These are phyloP conservation scores for Cutaneotrichosporon cavernicola DNA, from an alignment of 1,284 basidiomycete genomes.

Conservation along the genomic window DNA sequence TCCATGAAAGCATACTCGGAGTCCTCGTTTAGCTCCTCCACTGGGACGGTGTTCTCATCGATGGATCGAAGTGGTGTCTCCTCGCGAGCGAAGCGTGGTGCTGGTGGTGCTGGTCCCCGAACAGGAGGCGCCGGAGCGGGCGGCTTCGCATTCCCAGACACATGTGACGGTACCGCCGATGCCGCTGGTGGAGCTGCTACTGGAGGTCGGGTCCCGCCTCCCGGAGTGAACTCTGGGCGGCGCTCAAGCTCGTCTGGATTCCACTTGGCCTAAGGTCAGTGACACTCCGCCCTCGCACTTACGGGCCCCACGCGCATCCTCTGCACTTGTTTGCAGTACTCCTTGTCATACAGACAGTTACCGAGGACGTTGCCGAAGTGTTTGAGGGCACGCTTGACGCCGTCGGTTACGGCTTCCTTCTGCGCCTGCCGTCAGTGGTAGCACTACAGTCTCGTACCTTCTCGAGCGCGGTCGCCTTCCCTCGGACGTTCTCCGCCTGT, in stretches of 20 bases:
- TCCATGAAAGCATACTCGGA: constrained; percentile 31
- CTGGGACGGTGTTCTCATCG: constrained; percentile 20
- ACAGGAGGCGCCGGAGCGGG: constrained; percentile 11
- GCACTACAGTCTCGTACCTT: constrained; percentile 63
- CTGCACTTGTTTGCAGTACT: constrained; percentile 75
- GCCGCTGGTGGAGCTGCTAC: constrained; percentile 17
- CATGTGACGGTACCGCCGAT: constrained; percentile 28
- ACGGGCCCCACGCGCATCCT: constrained; percentile 79
- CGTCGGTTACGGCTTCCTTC: constrained; percentile 97
- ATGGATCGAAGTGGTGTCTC: constrained; percentile 34
- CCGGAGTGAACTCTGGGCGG: constrained; percentile 66
- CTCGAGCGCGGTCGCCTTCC: constrained; percentile 82
- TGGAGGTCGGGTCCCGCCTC: constrained; percentile 17
- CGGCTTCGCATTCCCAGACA: constrained; percentile 18
- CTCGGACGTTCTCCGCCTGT: constrained; percentile 75
- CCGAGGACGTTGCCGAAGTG: constrained; percentile 93
- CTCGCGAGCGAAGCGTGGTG: not conserved
- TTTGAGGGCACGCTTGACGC: constrained; percentile 80
- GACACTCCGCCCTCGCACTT: constrained; percentile 43
- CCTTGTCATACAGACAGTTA: constrained; percentile 93
- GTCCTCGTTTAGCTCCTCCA: constrained; percentile 28
- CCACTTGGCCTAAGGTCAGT: constrained; percentile 65
- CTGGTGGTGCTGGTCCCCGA: not conserved
- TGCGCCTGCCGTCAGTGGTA: constrained; percentile 65
- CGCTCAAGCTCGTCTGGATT: constrained; percentile 71